Base-by-base conservation (phyloP, 805 yeast species). In the Danielia oregonensis region DNA sequence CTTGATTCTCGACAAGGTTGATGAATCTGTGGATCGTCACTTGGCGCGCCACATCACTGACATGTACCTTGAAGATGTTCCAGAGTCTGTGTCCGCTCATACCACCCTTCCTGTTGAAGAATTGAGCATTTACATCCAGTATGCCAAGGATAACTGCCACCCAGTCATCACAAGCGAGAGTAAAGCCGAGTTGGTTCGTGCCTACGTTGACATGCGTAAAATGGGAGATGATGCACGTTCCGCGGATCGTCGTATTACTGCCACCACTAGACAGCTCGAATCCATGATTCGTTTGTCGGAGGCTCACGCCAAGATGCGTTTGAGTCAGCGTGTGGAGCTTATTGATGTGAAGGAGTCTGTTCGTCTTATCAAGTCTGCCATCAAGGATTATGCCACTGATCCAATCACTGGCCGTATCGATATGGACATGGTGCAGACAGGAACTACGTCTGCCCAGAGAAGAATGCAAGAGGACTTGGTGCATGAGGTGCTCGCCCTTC, bases 321-420 rank as follows among this genome's bases (percentile, higher is more conserved):
- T 93, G 19, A 74, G 91, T 1, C 63, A 70, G 1, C 55, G 49
- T 0, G 99, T 93, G 4, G 82, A 80, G 35, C 68, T 84, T 17
- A 71, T 70, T 18, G 99, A 93, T 59, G 98, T 93, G 5, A 71
- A 73, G 40, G 99, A 93, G 57, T 95, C 97, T 0, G 97, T 89
- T 3, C 75, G 99, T 46, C 70, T 93, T 46, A 93, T 91, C 55
- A 80, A 84, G 49, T 77, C 95, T 3, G 99, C 99, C 10, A 86
- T 93, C 46, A 93, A 93, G 58, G 97, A 93, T 45, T 93, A 93
- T 57, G 99, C 99, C 11, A 93, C 96, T 3, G 99, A 93, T 64
- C 98, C 98, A 16, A 69, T 82, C 23, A 91, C 98, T 0, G 99
- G 99, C 19, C 77, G 93, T 51, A 93, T 93, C 46, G 98, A 93